Percentiles rank a stretch among this genome's conserved stretches.
Evolutionary conservation across 345 rosid genomes (phyloP).

Genomic region (Cardiospermum halicacabum): DNA sequence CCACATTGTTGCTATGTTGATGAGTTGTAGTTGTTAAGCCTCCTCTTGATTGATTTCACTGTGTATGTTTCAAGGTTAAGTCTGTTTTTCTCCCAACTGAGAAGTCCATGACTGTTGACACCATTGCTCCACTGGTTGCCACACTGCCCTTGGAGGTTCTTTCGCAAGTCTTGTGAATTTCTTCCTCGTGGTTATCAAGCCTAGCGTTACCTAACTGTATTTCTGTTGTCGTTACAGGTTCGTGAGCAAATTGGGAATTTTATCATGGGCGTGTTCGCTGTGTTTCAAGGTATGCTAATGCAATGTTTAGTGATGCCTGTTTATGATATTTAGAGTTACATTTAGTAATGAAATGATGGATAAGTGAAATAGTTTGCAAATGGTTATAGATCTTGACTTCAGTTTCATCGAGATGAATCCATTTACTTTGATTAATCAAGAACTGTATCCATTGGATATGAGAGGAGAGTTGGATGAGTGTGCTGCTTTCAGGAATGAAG

Average conservation of each 20-base stretch:
- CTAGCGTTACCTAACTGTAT: conserved; percentile 6
- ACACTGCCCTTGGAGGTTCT: conserved; percentile 81
- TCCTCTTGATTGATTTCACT: background rate
- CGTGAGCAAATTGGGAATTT: conserved; percentile 65
- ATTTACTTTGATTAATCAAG: conserved; percentile 68
- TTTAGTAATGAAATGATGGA: conserved; percentile 6
- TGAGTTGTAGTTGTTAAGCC: background rate
- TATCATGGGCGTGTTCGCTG: conserved; percentile 61
- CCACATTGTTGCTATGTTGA: background rate
- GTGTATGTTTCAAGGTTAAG: conserved; percentile 55
- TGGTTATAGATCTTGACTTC: conserved; percentile 67
- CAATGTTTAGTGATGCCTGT: conserved; percentile 38
- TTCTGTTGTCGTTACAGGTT: conserved; percentile 39
- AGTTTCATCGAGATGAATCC: conserved; percentile 89
- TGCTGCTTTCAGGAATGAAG: conserved; percentile 87
- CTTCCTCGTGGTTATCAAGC: conserved; percentile 22
- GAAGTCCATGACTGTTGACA: conserved; percentile 54
- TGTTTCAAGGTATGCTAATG: conserved; percentile 87
- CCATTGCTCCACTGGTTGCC: conserved; percentile 83
- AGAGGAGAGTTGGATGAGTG: conserved; percentile 91
- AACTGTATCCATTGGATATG: conserved; percentile 87
- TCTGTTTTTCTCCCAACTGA: conserved; percentile 64
- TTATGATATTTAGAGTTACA: conserved; percentile 4
- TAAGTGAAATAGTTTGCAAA: conserved; percentile 12
- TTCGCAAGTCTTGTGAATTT: background rate